Evolutionary conservation across 192 early-diverging fungal species (phyloP).

Genomic region (Coemansia furcata): DNA sequence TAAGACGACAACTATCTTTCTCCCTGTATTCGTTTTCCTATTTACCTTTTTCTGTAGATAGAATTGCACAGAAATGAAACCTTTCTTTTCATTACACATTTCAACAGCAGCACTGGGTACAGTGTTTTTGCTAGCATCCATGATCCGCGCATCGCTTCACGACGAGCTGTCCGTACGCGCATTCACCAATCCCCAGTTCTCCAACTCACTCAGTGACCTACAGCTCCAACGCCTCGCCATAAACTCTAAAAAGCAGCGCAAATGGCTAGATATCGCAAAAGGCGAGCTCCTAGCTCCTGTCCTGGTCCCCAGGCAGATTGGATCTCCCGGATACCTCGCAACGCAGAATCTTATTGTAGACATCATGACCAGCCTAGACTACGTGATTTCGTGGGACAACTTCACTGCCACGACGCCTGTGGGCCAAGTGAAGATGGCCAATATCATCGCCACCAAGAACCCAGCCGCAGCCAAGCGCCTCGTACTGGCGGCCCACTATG

Average conservation of each 20-base stretch:
- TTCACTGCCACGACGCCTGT: constrained; percentile 77
- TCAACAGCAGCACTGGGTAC: background rate
- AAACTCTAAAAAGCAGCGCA: constrained; percentile 14
- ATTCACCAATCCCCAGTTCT: constrained; percentile 37
- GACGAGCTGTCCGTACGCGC: constrained; percentile 10
- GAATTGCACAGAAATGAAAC: background rate
- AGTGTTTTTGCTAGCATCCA: background rate
- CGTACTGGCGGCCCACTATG: constrained; percentile 90
- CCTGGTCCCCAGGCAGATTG: constrained; percentile 76
- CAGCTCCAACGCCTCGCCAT: constrained; percentile 28
- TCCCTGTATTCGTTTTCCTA: background rate
- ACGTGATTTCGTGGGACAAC: constrained; percentile 75
- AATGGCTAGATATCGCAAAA: constrained; percentile 40
- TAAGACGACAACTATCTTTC: background rate
- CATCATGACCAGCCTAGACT: constrained; percentile 65
- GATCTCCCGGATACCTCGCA: constrained; percentile 64
- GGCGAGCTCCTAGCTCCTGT: constrained; percentile 69
- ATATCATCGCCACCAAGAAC: constrained; percentile 90
- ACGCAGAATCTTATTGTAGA: constrained; percentile 73
- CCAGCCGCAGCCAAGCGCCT: constrained; percentile 66
- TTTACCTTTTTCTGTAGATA: background rate
- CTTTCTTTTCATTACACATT: background rate
- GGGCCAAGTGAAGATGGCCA: constrained; percentile 73
- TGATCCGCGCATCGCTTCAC: constrained; percentile 1
- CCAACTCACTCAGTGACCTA: constrained; percentile 23